phyloP scores from a whole-genome alignment of 306 rosid genomes.

The Rubus parviflorus region DNA sequence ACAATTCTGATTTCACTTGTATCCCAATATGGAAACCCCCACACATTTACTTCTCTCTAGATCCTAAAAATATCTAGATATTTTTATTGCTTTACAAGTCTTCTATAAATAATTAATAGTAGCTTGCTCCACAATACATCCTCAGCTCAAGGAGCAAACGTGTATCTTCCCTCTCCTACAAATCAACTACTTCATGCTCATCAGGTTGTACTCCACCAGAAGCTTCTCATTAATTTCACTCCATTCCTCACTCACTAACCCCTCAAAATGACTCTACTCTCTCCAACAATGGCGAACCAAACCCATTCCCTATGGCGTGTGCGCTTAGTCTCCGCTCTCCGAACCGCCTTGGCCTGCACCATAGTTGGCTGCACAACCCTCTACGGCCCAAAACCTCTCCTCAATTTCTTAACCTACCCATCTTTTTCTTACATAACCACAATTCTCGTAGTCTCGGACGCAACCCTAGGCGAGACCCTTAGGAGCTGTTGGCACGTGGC shows the following conservation, averaged over 20 bases:
- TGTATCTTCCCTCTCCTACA: not conserved
- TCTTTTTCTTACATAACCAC: constrained; percentile 63
- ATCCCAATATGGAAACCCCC: not conserved
- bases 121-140: not conserved
- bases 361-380: constrained; percentile 51
- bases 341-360: constrained; percentile 69
- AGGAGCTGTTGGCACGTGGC: constrained; percentile 56
- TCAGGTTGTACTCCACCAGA: not conserved
- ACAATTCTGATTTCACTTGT: not conserved
- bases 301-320: constrained; percentile 32
- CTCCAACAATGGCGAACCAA: constrained; percentile 13
- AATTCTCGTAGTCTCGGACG: constrained; percentile 56
- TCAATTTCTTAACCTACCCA: constrained; percentile 43
- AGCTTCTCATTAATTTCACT: not conserved
- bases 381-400: constrained; percentile 47
- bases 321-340: constrained; percentile 50
- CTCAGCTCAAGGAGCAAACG: not conserved
- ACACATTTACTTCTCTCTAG: not conserved
- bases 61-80: too few relatives aligned
- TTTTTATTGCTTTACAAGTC: not conserved
- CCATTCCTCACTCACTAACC: not conserved
- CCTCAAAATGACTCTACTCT: not conserved
- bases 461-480: constrained; percentile 64
- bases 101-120: not conserved
- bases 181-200: not conserved